Percentiles rank a stretch among this genome's conserved stretches.
phyloP scores from a whole-genome alignment of 306 rosid genomes.

The Pterocarpus macrocarpus region DNA sequence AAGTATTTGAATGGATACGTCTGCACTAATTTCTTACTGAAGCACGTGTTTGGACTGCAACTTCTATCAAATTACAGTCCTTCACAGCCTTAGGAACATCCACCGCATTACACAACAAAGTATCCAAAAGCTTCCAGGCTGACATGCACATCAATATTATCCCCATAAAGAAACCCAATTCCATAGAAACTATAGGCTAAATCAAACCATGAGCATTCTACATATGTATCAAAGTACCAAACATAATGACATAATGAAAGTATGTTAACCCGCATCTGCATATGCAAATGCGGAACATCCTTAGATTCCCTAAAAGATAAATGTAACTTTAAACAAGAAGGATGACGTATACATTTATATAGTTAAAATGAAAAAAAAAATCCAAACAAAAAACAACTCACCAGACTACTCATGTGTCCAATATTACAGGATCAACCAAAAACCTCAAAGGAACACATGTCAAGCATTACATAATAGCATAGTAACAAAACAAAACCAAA shows the following conservation, averaged over 20 bases:
- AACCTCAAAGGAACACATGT: not conserved
- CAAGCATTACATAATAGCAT: not conserved
- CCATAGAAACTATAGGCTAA: too few species aligned
- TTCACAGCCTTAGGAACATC: not conserved
- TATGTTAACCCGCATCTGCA: conserved; percentile 7
- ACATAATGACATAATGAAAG: not conserved
- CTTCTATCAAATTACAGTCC: not conserved
- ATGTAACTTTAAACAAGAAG: too few species aligned
- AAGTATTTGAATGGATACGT: too few species aligned
- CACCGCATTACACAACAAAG: not conserved
- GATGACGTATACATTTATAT: too few species aligned
- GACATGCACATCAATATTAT: not conserved
- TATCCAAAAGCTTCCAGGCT: not conserved
- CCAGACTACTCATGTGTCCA: not conserved
- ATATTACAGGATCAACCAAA: not conserved
- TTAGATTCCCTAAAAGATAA: conserved; percentile 1
- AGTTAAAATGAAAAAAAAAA: too few species aligned
- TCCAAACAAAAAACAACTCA: not conserved
- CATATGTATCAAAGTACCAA: not conserved
- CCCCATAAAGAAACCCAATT: not conserved
- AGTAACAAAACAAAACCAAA: not conserved
- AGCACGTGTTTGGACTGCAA: not conserved
- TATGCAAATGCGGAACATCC: not conserved
- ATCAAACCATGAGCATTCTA: too few species aligned
- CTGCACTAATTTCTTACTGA: not conserved